phyloP scores from a whole-genome alignment of 805 yeast genomes.

The Cyberlindnera xylosilytica region DNA sequence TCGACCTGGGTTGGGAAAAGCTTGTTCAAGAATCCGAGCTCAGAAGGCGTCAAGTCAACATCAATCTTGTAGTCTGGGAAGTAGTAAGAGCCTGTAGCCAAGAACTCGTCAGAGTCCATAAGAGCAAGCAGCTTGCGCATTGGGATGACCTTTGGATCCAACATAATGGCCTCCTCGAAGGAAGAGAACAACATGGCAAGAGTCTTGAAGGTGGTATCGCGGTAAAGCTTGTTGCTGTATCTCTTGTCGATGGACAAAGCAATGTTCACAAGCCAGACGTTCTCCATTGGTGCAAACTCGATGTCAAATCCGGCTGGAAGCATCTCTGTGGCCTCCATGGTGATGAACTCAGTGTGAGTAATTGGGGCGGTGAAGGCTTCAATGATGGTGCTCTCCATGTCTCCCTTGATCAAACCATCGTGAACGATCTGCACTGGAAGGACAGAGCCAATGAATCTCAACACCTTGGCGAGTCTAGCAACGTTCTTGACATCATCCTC shows the following conservation, averaged over 20 bases:
- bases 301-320: slow-evolving; percentile 11
- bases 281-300: slow-evolving; percentile 23
- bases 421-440: slow-evolving; percentile 41
- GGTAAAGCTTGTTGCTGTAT: slow-evolving; percentile 24
- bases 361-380: slow-evolving; percentile 10
- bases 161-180: slow-evolving; percentile 45
- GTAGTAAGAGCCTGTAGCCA: slow-evolving; percentile 36
- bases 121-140: slow-evolving; percentile 34
- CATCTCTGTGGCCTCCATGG: slow-evolving; percentile 3
- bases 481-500: slow-evolving; percentile 39
- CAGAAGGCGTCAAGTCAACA: slow-evolving; percentile 1
- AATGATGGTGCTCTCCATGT: slow-evolving; percentile 1
- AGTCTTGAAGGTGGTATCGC: slow-evolving; percentile 40
- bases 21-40: slow-evolving; percentile 5
- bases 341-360: slow-evolving; percentile 5
- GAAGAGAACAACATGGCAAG: slow-evolving; percentile 52
- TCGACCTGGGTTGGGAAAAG: slow-evolving; percentile 19
- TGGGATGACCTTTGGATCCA: slow-evolving; percentile 55
- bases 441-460: slow-evolving; percentile 32
- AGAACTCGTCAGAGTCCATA: slow-evolving; percentile 33
- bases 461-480: slow-evolving; percentile 41
- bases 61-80: slow-evolving; percentile 36
- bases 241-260: slow-evolving; percentile 9
- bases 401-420: slow-evolving; percentile 33
- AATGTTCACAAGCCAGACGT: slow-evolving; percentile 31